These are phyloP conservation scores for Taxawa tesnikishii DNA, from an alignment of 2,329 filamentous ascomycete genomes.

Conservation along the genomic window DNA sequence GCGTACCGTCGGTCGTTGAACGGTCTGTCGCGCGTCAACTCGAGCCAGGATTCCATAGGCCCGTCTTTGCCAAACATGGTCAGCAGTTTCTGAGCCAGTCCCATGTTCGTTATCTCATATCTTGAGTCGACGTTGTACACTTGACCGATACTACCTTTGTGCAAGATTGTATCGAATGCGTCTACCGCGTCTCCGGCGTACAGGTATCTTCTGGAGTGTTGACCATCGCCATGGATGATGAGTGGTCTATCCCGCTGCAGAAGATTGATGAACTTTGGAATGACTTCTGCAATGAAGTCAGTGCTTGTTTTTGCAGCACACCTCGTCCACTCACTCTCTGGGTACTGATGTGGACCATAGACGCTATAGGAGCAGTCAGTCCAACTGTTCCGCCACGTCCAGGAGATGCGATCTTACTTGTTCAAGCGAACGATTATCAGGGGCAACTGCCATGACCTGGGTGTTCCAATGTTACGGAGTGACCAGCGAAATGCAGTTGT, in stretches of 20 bases:
- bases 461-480: no score
- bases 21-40: conserved; percentile 55
- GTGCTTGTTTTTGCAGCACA: neutral
- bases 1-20: conserved; percentile 68
- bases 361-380: no score
- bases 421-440: no score
- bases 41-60: no score
- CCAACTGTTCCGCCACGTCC: no score
- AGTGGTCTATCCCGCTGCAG: conserved; percentile 55
- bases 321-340: no score
- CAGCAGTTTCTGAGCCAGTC: conserved; percentile 54
- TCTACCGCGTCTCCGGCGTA: conserved; percentile 71
- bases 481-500: no score
- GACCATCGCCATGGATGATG: conserved; percentile 65
- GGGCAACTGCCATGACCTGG: no score
- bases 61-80: conserved; percentile 48
- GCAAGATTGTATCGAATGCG: conserved; percentile 73
- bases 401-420: no score
- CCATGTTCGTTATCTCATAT: conserved; percentile 64
- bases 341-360: conserved; percentile 71
- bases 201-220: conserved; percentile 61
- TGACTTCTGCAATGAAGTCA: conserved; percentile 51
- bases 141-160: conserved; percentile 61
- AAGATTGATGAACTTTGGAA: conserved; percentile 68
- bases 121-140: conserved; percentile 73